Evolutionary conservation across 179 eudicot genomes (phyloP), one percentile per base, ranked within the genome.

Genomic region (Silene noctiflora): DNA sequence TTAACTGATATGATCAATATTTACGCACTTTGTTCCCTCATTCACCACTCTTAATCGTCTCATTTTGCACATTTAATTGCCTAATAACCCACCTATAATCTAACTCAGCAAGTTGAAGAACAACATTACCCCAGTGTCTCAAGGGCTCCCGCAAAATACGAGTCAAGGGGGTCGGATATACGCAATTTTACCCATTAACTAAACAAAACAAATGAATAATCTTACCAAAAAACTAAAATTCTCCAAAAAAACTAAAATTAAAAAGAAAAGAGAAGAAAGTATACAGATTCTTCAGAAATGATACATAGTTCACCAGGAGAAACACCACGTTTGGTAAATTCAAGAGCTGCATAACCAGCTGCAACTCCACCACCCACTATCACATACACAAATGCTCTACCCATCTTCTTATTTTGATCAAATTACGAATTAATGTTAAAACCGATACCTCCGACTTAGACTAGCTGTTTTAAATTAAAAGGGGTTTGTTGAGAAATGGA

Each of bases 271-370:
- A 58, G 17, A 72, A 67, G 19, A 25, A 63, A 66, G 42, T 19
- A 14, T 84, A 90, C 98, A 73, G 97, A 75, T 86, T 93, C 97
- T 81, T 93, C 86, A 59, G 98, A 91, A 76, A 93, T 91, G 88
- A 93, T 91, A 70, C 98, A 93, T 61, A 93, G 96, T 81, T 93
- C 96, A 53, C 98, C 98, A 59, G 85, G 86, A 77, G 91, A 84
- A 35, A 93, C 89, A 3, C 93, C 95, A 22, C 80, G 73, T 33
- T 76, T 84, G 25, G 84, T 78, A 83, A 93, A 91, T 84, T 93
- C 93, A 77, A 88, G 95, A 76, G 98, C 93, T 1, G 98, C 98
- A 67, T 91, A 93, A 3, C 98, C 98, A 85, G 97, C 98, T 51
- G 95, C 93, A 1, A 93, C 98, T 25, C 98, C 98, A 67, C 98